These are phyloP conservation scores for Adansonia rubrostipa DNA, from an alignment of 441 rosid genomes.

Conservation along the genomic window DNA sequence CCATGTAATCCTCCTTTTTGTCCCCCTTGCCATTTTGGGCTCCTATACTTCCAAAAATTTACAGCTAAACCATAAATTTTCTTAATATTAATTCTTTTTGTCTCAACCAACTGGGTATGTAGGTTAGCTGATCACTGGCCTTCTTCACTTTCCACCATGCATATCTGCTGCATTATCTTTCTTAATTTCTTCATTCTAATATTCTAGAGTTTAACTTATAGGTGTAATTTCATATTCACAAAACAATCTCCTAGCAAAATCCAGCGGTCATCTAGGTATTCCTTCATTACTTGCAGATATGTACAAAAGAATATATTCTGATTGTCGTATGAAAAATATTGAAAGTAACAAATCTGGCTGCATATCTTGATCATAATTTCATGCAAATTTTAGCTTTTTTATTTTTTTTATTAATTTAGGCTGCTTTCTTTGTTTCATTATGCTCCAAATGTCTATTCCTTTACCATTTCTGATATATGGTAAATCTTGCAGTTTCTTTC, in stretches of 20 bases:
- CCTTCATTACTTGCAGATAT: constrained; percentile 10
- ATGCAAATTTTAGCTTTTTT: neutral
- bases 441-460: neutral
- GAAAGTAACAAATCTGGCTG: neutral
- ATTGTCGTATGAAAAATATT: neutral
- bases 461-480: neutral
- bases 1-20: constrained; percentile 46
- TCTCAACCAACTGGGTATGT: constrained; percentile 20
- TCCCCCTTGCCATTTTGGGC: constrained; percentile 42
- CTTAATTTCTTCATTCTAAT: neutral
- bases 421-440: neutral
- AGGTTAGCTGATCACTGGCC: constrained; percentile 11
- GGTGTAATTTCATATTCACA: neutral
- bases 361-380: neutral
- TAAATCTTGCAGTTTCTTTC: neutral
- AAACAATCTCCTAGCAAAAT: neutral
- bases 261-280: neutral
- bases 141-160: neutral
- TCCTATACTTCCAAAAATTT: constrained; percentile 26
- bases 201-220: neutral
- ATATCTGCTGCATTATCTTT: neutral
- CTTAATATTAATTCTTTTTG: neutral
- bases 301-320: constrained; percentile 3
- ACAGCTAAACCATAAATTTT: constrained; percentile 38
- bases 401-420: neutral